Percentiles rank a stretch among this genome's conserved stretches.
These are phyloP conservation scores for Aquanectria penicillioides DNA, from an alignment of 2,329 filamentous ascomycete species.

Conservation along the genomic window DNA sequence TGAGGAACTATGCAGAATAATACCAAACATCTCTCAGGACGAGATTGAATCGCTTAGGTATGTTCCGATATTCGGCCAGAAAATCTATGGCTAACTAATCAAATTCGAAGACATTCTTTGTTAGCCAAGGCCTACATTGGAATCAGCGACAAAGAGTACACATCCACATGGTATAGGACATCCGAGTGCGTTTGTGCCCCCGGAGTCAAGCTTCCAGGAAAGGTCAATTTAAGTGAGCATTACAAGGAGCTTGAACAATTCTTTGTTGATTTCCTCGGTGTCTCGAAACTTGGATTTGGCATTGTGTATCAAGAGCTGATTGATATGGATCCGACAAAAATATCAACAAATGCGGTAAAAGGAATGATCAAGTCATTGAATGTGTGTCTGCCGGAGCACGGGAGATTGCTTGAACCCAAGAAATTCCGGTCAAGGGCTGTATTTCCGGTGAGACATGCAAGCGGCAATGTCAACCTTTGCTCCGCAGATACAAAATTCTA, in stretches of 20 bases:
- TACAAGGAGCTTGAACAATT: constrained; percentile 32
- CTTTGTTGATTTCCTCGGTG: constrained; percentile 29
- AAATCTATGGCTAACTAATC: constrained; percentile 20
- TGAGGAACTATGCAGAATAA: neutral
- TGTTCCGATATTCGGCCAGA: neutral
- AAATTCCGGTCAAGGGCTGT: constrained; percentile 18
- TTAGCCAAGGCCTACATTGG: constrained; percentile 25
- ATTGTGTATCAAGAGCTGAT: constrained; percentile 29
- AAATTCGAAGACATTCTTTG: constrained; percentile 14
- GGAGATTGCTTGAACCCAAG: constrained; percentile 28
- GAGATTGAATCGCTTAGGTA: neutral
- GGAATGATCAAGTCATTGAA: constrained; percentile 30
- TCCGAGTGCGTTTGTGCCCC: constrained; percentile 34
- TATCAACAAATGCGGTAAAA: constrained; percentile 1
- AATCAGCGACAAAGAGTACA: constrained; percentile 11
- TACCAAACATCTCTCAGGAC: neutral
- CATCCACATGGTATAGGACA: constrained; percentile 25
- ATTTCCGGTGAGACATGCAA: constrained; percentile 29
- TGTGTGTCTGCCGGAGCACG: constrained; percentile 27
- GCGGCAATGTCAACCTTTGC: constrained; percentile 28
- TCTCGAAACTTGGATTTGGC: constrained; percentile 27
- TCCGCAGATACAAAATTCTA: constrained; percentile 33
- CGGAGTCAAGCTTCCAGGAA: constrained; percentile 24
- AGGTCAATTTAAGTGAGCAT: constrained; percentile 30
- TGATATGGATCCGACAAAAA: neutral